These are phyloP conservation scores for Chlorella sp. DNA, from an alignment of 139 green algal species.

Conservation along the genomic window DNA sequence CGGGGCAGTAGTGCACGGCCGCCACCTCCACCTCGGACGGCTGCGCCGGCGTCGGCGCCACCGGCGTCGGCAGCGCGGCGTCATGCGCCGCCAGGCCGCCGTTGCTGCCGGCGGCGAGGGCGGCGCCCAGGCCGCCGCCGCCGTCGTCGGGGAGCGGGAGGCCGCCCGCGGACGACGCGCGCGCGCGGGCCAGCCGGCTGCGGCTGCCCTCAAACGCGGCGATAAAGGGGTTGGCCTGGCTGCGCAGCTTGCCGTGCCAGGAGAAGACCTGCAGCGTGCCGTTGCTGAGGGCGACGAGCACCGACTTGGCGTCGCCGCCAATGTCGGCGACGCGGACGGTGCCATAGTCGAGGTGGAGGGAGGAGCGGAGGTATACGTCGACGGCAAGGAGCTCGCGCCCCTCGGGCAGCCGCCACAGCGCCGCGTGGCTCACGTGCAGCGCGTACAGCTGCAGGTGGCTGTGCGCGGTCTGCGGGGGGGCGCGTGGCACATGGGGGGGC, in stretches of 20 bases:
- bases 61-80: background rate
- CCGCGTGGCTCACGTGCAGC: conserved; percentile 59
- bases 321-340: conserved; percentile 32
- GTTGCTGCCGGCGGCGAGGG: background rate
- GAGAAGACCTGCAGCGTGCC: conserved; percentile 58
- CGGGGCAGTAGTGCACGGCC: conserved; percentile 32
- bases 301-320: conserved; percentile 14
- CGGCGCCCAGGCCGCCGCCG: background rate
- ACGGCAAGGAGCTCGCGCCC: conserved; percentile 11
- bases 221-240: conserved; percentile 41
- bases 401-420: conserved; percentile 34
- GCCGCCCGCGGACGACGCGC: background rate
- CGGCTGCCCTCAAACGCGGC: conserved; percentile 23
- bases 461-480: conserved; percentile 59
- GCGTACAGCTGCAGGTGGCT: conserved; percentile 69
- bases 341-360: conserved; percentile 17
- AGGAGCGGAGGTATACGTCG: conserved; percentile 66
- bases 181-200: conserved; percentile 5
- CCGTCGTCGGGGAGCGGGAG: background rate
- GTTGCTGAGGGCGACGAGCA: conserved; percentile 64
- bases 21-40: conserved; percentile 14
- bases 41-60: conserved; percentile 17
- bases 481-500: too few relatives aligned
- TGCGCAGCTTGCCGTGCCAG: conserved; percentile 63
- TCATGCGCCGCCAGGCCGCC: background rate